phyloP scores from a whole-genome alignment of 2,329 filamentous ascomycete genomes.

The Escovopsis sp. region DNA sequence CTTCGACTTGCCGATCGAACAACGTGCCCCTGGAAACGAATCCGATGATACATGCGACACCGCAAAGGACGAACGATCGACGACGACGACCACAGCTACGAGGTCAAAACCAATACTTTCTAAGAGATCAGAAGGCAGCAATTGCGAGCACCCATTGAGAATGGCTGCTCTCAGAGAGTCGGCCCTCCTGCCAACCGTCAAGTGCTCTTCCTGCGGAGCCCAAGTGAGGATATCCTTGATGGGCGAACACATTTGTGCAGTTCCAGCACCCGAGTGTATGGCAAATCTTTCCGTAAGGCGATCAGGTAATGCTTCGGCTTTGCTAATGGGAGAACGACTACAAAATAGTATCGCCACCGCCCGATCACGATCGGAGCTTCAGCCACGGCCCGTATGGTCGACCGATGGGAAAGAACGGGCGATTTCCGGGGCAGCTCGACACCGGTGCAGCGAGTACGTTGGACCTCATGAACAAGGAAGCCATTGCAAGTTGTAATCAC shows the following conservation, averaged over 20 bases:
- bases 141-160: constrained; percentile 8
- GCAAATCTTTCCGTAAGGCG: too few species aligned
- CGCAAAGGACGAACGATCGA: too few species aligned
- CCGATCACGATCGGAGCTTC: constrained; percentile 16
- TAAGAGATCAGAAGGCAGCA: background rate
- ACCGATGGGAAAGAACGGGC: constrained; percentile 21
- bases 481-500: background rate
- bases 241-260: constrained; percentile 66
- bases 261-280: constrained; percentile 32
- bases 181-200: constrained; percentile 66
- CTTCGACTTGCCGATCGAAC: background rate
- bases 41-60: constrained; percentile 1
- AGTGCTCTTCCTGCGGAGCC: constrained; percentile 65
- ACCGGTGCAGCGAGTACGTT: constrained; percentile 36
- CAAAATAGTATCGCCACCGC: constrained; percentile 23
- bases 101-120: too few species aligned
- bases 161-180: constrained; percentile 44
- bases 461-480: background rate
- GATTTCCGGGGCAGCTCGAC: constrained; percentile 32
- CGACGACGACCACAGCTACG: too few species aligned
- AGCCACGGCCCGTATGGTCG: constrained; percentile 10
- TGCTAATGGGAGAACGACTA: constrained; percentile 2
- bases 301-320: too few species aligned
- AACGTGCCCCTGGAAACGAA: background rate
- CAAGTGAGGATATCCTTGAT: constrained; percentile 74